Evolutionary conservation across 2,329 filamentous ascomycete species (phyloP).

Genomic region (Colletotrichum shisoi): DNA sequence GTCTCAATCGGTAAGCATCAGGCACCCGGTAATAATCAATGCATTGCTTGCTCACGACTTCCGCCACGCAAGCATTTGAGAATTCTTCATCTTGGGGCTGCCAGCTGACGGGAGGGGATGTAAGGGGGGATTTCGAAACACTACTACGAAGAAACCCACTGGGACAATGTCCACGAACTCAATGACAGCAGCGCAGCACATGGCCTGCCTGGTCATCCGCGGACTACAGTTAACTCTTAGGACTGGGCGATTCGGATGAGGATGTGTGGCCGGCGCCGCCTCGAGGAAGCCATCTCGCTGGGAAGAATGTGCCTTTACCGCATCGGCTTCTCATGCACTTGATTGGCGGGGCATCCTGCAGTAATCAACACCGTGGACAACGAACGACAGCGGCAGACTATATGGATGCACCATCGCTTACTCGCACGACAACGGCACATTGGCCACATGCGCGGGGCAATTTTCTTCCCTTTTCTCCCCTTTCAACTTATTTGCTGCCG

Average conservation of each 20-base stretch:
- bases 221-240: background rate
- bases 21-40: too few species aligned
- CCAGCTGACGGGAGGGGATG: background rate
- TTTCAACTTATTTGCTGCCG: background rate
- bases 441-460: slow-evolving; percentile 4
- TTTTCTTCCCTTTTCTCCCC: background rate
- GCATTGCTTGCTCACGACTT: background rate
- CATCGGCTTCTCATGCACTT: slow-evolving; percentile 27
- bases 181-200: slow-evolving; percentile 1
- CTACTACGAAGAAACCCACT: background rate
- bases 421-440: slow-evolving; percentile 13
- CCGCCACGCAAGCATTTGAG: background rate
- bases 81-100: background rate
- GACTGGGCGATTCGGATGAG: slow-evolving; percentile 19
- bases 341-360: slow-evolving; percentile 36
- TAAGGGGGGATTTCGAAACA: slow-evolving; percentile 2
- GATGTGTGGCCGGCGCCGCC: slow-evolving; percentile 23
- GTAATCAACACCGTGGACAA: slow-evolving; percentile 24
- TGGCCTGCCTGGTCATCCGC: slow-evolving; percentile 7
- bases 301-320: slow-evolving; percentile 27
- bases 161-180: background rate
- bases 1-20: background rate
- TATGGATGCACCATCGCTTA: slow-evolving; percentile 20
- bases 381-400: slow-evolving; percentile 28
- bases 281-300: slow-evolving; percentile 24